Conservation (phyloP, 108 stramenopile species). For the Conticribra guillardii region DNA sequence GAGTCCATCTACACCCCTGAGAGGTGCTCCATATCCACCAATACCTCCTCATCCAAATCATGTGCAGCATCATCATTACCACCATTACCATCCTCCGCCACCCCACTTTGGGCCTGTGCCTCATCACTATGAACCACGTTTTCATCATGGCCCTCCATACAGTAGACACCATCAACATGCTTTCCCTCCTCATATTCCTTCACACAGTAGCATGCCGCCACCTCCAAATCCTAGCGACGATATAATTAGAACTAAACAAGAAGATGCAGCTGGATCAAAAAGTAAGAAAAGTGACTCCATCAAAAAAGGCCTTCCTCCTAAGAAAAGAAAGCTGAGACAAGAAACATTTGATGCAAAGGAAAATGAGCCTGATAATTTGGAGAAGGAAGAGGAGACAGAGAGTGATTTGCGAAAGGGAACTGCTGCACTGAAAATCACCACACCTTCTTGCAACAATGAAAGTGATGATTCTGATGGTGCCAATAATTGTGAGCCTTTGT, state of each 20-base stretch:
- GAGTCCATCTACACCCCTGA: neutral
- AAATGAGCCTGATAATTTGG: too few relatives aligned
- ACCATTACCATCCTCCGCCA: constrained; percentile 9
- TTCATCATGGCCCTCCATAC: neutral
- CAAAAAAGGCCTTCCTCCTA: neutral
- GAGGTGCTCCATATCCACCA: neutral
- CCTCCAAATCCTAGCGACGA: neutral
- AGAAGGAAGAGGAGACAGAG: too few relatives aligned
- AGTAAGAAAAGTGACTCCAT: neutral
- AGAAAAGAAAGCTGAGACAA: neutral
- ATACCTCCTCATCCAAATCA: neutral
- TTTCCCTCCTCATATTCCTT: neutral
- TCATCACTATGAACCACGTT: constrained; percentile 4
- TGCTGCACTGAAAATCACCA: too few relatives aligned
- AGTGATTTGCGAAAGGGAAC: too few relatives aligned
- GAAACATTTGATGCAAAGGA: neutral
- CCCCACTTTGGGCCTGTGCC: neutral
- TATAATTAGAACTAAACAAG: neutral
- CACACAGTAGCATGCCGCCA: neutral
- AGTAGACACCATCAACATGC: neutral
- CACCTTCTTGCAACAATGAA: too few relatives aligned
- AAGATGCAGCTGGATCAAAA: neutral
- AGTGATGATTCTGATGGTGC: too few relatives aligned
- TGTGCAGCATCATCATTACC: neutral
- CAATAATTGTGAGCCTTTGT: too few relatives aligned